Percentiles rank a stretch among this genome's conserved stretches.
Conservation (phyloP, 1,284 basidiomycete species). For the Fomitopsis schrenkii region DNA sequence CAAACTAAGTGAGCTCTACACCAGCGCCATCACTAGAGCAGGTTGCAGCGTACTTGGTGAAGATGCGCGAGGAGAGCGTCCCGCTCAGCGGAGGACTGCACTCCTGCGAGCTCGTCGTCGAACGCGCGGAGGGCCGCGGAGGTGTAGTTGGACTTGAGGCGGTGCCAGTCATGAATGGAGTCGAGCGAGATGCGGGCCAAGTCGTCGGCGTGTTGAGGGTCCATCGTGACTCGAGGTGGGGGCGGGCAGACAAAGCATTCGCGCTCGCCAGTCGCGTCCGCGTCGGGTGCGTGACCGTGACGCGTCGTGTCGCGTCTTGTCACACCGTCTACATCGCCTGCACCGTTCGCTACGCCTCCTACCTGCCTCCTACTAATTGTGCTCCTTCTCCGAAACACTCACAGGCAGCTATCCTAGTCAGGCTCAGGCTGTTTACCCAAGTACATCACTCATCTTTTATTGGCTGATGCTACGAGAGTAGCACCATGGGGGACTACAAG, state of each 20-base stretch:
- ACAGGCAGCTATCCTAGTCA: too few species aligned
- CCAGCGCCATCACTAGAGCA: constrained; percentile 4
- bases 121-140: constrained; percentile 39
- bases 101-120: constrained; percentile 37
- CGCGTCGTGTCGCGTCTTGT: neutral
- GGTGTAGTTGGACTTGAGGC: constrained; percentile 48
- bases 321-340: neutral
- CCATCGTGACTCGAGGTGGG: constrained; percentile 20
- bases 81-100: constrained; percentile 33
- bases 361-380: too few species aligned
- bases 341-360: too few species aligned
- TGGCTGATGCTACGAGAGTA: too few species aligned
- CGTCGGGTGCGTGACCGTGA: neutral
- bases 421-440: too few species aligned
- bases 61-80: constrained; percentile 44
- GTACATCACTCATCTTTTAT: too few species aligned
- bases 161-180: constrained; percentile 57
- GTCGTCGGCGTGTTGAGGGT: constrained; percentile 46
- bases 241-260: too few species aligned
- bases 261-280: too few species aligned
- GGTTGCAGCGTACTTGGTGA: constrained; percentile 38
- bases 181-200: constrained; percentile 62
- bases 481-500: constrained; percentile 56
- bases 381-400: too few species aligned
- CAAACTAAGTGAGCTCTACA: constrained; percentile 38